Evolutionary conservation across 768 basidiomycete genomes (phyloP), one percentile per base, ranked within the genome.

Genomic region (Tulasnella sp.): DNA sequence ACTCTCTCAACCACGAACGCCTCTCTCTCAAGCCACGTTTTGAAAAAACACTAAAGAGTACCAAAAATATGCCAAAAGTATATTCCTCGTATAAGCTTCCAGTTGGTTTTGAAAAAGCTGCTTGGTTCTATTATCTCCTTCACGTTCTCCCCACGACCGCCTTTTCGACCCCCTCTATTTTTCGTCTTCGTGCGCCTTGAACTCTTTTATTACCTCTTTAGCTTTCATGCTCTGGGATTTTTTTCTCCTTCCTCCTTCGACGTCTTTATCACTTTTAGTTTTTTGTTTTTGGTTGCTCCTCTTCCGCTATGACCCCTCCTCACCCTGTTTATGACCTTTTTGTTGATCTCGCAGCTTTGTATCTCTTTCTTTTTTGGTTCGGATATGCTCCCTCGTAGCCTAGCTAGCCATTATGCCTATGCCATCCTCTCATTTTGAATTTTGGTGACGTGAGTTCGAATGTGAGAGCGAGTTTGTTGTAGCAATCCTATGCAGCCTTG

Each of bases 361-460:
- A 28, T 64, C 60, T 34, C n/a, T 60, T 60, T 60, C 58, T 22
- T 64, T 64, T 64, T 64, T 20, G 60, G 24, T 64, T 64, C 14
- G 60, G 60, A 64, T 64, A 64, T 64, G 60, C 60, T 64, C 60
- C n/a, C 60, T 50, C 60, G 60, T 60, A 60, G 58, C 44, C 28
- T 64, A 64, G 60, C 60, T 64, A 64, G 60, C 60, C n/a, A 28
- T 14, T 31, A 64, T 24, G 16, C 50, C n/a, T 64, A 64, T 64
- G 60, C 60, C 60, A 28, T 60, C 58, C 58, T 28, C 58, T 24
- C 22, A 3, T 60, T 44, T 44, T 44, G 44, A 44, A 44, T 44
- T 44, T 16, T 44, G 44, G 1, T 44, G 44, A 44, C 44, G 44
- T 42, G 42, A 42, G 42, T 4, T 42, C 42, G 42, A 12, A 4